Evolutionary conservation across 2,329 filamentous ascomycete species (phyloP).

Genomic region (Helotiales sp.): DNA sequence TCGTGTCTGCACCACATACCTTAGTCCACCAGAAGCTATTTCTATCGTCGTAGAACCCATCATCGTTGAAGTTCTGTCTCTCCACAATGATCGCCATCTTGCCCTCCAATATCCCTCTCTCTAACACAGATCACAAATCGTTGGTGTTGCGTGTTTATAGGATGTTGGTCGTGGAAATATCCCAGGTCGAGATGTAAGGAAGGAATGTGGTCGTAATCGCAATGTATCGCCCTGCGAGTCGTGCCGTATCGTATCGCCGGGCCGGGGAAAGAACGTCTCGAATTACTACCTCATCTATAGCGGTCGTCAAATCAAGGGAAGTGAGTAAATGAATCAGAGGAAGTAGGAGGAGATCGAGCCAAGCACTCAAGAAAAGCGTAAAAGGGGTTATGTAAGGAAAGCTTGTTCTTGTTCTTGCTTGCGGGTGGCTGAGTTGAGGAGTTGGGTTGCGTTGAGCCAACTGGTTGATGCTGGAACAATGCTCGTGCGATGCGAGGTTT

Average conservation of each 20-base stretch:
- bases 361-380: constrained; percentile 24
- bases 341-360: constrained; percentile 7
- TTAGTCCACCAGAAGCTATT: constrained; percentile 49
- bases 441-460: constrained; percentile 12
- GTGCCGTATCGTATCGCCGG: neutral
- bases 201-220: neutral
- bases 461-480: constrained; percentile 26
- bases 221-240: neutral
- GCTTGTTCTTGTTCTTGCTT: constrained; percentile 15
- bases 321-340: constrained; percentile 9
- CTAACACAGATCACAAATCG: neutral
- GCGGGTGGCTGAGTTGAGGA: constrained; percentile 16
- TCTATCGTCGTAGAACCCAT: constrained; percentile 37
- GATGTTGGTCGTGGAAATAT: neutral
- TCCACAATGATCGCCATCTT: constrained; percentile 23
- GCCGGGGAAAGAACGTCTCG: constrained; percentile 4
- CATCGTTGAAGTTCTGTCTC: constrained; percentile 25
- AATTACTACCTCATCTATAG: constrained; percentile 14
- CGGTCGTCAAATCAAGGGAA: neutral
- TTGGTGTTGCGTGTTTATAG: neutral
- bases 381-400: constrained; percentile 9
- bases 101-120: neutral
- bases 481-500: constrained; percentile 29
- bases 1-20: constrained; percentile 36
- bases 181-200: neutral